Conservation (phyloP, 768 basidiomycete genomes). For the Lentinula raphanica region DNA sequence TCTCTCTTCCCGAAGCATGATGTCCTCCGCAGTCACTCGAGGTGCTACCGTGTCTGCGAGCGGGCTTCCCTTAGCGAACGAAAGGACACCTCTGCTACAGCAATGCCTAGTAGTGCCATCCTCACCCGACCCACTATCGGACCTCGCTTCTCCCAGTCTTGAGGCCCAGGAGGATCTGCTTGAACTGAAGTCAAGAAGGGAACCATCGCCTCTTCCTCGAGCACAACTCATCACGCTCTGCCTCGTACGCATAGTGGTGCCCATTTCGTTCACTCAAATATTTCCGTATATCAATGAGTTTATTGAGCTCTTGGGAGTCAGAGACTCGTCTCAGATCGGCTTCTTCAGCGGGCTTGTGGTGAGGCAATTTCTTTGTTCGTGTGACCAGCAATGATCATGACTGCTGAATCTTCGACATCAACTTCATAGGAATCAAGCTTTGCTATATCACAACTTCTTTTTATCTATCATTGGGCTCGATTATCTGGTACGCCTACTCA, state of each 20-base stretch:
- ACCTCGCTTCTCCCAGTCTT: neutral
- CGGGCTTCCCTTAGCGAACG: neutral
- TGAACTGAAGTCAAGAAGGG: neutral
- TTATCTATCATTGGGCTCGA: constrained; percentile 61
- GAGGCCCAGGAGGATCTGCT: neutral
- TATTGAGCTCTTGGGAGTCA: constrained; percentile 50
- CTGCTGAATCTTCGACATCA: no score
- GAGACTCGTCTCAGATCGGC: constrained; percentile 55
- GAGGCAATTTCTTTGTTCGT: constrained; percentile 21
- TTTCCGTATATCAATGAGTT: constrained; percentile 72
- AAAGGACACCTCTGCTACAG: neutral
- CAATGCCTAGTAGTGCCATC: neutral
- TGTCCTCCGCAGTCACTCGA: neutral
- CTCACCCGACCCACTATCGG: neutral
- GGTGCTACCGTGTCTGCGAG: neutral
- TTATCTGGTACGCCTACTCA: constrained; percentile 37
- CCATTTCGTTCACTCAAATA: constrained; percentile 59
- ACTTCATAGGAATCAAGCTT: constrained; percentile 57
- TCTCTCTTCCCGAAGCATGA: neutral
- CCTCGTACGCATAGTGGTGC: constrained; percentile 50
- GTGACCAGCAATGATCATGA: no score
- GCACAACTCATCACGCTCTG: constrained; percentile 53
- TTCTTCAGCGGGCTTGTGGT: constrained; percentile 70
- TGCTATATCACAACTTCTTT: constrained; percentile 52
- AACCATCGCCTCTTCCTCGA: constrained; percentile 41